Evolutionary conservation across 148 eudicot species (phyloP).

Genomic region (Chenopodium berlandieri): DNA sequence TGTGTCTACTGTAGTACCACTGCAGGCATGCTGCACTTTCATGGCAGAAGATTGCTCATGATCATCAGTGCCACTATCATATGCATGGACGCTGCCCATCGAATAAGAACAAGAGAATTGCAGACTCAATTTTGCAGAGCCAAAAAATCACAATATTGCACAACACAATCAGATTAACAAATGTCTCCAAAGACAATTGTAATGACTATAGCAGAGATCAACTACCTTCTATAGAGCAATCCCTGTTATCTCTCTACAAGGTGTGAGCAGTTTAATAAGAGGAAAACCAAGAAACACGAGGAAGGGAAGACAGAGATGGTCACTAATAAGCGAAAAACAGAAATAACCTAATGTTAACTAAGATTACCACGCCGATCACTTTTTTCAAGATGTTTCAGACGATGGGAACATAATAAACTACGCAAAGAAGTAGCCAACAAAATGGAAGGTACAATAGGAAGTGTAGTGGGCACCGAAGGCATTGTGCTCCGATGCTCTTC

Average conservation of each 20-base stretch:
- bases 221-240: slow-evolving; percentile 17
- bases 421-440: slow-evolving; percentile 38
- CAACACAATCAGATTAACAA: neutral
- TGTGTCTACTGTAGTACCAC: slow-evolving; percentile 27
- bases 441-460: slow-evolving; percentile 43
- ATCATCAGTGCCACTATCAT: slow-evolving; percentile 21
- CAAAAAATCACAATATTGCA: slow-evolving; percentile 10
- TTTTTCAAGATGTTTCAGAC: slow-evolving; percentile 73
- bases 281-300: slow-evolving; percentile 19
- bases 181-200: slow-evolving; percentile 9
- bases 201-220: slow-evolving; percentile 10
- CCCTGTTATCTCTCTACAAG: slow-evolving; percentile 3
- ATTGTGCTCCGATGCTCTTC: slow-evolving; percentile 78
- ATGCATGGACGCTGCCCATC: slow-evolving; percentile 44
- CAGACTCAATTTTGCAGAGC: slow-evolving; percentile 3
- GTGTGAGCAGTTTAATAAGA: slow-evolving; percentile 9
- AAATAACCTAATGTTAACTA: slow-evolving; percentile 53
- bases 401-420: slow-evolving; percentile 59
- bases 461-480: slow-evolving; percentile 71
- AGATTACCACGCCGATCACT: slow-evolving; percentile 92
- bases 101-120: slow-evolving; percentile 20
- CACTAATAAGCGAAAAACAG: neutral
- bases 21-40: slow-evolving; percentile 18
- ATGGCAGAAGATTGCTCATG: slow-evolving; percentile 26
- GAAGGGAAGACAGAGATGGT: slow-evolving; percentile 16